A percentile compares a stretch with the other conserved stretches of the same genome.
These are phyloP conservation scores for Strigomonas galati DNA, from an alignment of 208 protist genomes.

Conservation along the genomic window DNA sequence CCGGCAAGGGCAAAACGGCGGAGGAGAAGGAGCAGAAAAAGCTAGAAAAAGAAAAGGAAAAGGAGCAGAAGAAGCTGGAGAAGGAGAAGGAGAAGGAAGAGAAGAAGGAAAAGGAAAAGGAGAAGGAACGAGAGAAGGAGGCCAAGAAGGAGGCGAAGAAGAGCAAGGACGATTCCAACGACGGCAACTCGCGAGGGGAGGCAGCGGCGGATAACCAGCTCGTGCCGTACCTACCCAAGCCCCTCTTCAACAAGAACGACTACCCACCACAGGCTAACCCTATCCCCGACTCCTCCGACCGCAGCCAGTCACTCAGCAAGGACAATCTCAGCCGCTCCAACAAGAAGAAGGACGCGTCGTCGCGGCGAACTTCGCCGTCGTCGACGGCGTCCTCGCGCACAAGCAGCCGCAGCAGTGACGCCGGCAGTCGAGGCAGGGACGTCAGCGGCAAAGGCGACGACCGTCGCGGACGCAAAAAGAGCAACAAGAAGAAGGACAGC, in stretches of 20 bases:
- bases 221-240: neutral
- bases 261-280: too few species aligned
- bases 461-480: neutral
- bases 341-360: neutral
- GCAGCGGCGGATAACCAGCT: neutral
- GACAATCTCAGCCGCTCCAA: neutral
- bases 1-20: neutral
- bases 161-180: neutral
- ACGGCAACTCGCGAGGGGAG: neutral
- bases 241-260: neutral
- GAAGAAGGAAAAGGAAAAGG: constrained; percentile 4
- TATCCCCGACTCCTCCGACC: too few species aligned
- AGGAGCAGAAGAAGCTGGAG: constrained; percentile 6
- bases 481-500: neutral
- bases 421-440: too few species aligned
- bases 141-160: constrained; percentile 8
- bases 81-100: constrained; percentile 16
- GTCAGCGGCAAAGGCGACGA: neutral
- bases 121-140: neutral
- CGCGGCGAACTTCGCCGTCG: neutral
- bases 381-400: too few species aligned
- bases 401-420: neutral
- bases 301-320: neutral
- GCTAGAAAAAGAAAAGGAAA: constrained; percentile 5
- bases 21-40: neutral